These are phyloP conservation scores for Thymus quinquecostatus DNA, from an alignment of 257 asterid species.

Conservation along the genomic window DNA sequence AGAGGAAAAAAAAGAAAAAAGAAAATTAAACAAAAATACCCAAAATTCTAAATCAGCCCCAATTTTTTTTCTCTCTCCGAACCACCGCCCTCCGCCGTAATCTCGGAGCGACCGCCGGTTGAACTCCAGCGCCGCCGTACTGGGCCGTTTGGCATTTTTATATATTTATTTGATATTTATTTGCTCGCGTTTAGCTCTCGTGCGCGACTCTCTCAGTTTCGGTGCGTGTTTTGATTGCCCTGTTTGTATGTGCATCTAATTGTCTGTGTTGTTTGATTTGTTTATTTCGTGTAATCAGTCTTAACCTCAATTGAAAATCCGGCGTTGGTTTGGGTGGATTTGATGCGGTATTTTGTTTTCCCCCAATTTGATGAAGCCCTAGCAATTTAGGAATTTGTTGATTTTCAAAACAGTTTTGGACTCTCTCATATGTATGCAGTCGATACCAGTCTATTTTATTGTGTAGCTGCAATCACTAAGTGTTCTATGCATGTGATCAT, in stretches of 20 bases:
- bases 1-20: slow-evolving; percentile 9
- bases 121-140: slow-evolving; percentile 22
- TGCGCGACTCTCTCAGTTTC: slow-evolving; percentile 19
- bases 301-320: slow-evolving; percentile 32
- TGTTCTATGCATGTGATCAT: slow-evolving; percentile 36
- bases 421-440: neutral
- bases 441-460: slow-evolving; percentile 6
- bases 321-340: slow-evolving; percentile 20
- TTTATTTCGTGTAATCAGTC: neutral
- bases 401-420: slow-evolving; percentile 21
- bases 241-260: slow-evolving; percentile 22
- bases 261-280: slow-evolving; percentile 19
- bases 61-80: slow-evolving; percentile 15
- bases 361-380: slow-evolving; percentile 53
- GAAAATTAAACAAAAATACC: slow-evolving; percentile 29
- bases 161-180: slow-evolving; percentile 11
- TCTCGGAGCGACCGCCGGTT: slow-evolving; percentile 36
- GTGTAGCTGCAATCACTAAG: slow-evolving; percentile 17
- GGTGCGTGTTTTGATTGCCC: slow-evolving; percentile 17
- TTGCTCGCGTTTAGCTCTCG: slow-evolving; percentile 6
- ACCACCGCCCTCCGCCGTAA: slow-evolving; percentile 38
- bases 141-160: slow-evolving; percentile 12
- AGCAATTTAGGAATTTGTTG: slow-evolving; percentile 4
- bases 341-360: slow-evolving; percentile 33
- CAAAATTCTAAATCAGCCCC: slow-evolving; percentile 36